Evolutionary conservation across 1,284 basidiomycete species (phyloP).

Genomic region (Apiotrichum montevideense): DNA sequence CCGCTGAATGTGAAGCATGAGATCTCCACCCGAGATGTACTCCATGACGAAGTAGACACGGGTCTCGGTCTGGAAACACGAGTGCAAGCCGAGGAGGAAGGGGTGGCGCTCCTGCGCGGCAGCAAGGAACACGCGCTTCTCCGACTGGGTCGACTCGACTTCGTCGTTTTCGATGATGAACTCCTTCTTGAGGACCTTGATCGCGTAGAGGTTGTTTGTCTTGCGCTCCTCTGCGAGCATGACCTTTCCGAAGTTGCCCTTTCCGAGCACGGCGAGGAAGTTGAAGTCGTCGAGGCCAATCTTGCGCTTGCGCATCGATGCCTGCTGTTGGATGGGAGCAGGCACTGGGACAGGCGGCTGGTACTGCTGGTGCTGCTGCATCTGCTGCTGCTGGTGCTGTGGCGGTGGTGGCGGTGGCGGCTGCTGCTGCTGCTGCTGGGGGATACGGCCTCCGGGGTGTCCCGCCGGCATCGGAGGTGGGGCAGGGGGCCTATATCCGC

Average conservation of each 20-base stretch:
- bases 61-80: slow-evolving; percentile 99
- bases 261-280: slow-evolving; percentile 95
- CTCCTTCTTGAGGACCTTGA: slow-evolving; percentile 99
- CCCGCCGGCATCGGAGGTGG: neutral
- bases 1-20: slow-evolving; percentile 76
- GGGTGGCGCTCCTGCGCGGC: slow-evolving; percentile 95
- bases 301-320: slow-evolving; percentile 58
- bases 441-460: neutral
- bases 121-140: slow-evolving; percentile 95
- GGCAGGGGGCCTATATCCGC: slow-evolving; percentile 1
- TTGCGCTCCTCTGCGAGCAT: slow-evolving; percentile 99
- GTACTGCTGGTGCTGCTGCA: slow-evolving; percentile 48
- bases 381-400: slow-evolving; percentile 39
- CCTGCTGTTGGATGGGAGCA: slow-evolving; percentile 9
- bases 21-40: slow-evolving; percentile 68
- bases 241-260: slow-evolving; percentile 99
- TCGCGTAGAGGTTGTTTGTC: slow-evolving; percentile 83
- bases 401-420: neutral
- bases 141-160: slow-evolving; percentile 98
- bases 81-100: slow-evolving; percentile 93
- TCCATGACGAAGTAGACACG: slow-evolving; percentile 83
- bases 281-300: slow-evolving; percentile 98
- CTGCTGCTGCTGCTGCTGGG: slow-evolving; percentile 24
- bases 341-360: neutral
- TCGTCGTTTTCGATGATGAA: slow-evolving; percentile 99